A percentile compares a stretch with the other conserved stretches of the same genome.
These are phyloP conservation scores for Aspergillus persii DNA, from an alignment of 2,329 filamentous ascomycete genomes.

Conservation along the genomic window DNA sequence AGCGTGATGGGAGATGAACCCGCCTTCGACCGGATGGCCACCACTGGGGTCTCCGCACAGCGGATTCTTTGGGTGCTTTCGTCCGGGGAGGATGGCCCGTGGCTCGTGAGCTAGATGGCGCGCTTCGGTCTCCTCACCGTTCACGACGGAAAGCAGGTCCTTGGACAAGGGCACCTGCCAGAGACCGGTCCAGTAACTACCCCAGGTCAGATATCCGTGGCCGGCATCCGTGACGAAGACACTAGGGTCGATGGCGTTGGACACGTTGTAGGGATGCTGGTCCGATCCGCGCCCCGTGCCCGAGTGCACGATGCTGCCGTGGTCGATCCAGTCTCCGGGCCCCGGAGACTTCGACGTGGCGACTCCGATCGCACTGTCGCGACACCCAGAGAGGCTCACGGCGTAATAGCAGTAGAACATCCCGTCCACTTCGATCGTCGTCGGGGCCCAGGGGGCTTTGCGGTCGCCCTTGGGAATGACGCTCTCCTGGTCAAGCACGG, in stretches of 20 bases:
- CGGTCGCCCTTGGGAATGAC: conserved; percentile 35
- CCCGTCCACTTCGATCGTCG: conserved; percentile 55
- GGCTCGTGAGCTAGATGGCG: conserved; percentile 32
- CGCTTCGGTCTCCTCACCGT: conserved; percentile 22
- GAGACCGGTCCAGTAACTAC: conserved; percentile 67
- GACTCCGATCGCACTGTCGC: conserved; percentile 62
- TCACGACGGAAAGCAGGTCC: conserved; percentile 23
- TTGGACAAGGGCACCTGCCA: conserved; percentile 56
- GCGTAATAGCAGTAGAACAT: conserved; percentile 66
- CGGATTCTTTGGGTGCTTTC: conserved; percentile 19
- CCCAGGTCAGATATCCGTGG: conserved; percentile 57
- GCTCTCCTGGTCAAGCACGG: conserved; percentile 29
- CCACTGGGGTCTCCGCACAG: conserved; percentile 31
- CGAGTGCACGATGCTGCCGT: conserved; percentile 35
- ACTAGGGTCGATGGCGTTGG: conserved; percentile 62
- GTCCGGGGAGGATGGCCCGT: conserved; percentile 14
- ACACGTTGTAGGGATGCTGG: conserved; percentile 38
- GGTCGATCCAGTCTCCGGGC: conserved; percentile 35
- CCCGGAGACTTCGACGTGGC: conserved; percentile 47
- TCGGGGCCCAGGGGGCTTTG: conserved; percentile 54
- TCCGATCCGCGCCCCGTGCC: conserved; percentile 29
- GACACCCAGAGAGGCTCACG: conserved; percentile 60
- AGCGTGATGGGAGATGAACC: conserved; percentile 28
- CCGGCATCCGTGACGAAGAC: conserved; percentile 42
- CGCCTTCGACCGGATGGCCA: conserved; percentile 32